Base-by-base conservation (phyloP, 1,284 basidiomycete species). In the Moesziomyces sp. region DNA sequence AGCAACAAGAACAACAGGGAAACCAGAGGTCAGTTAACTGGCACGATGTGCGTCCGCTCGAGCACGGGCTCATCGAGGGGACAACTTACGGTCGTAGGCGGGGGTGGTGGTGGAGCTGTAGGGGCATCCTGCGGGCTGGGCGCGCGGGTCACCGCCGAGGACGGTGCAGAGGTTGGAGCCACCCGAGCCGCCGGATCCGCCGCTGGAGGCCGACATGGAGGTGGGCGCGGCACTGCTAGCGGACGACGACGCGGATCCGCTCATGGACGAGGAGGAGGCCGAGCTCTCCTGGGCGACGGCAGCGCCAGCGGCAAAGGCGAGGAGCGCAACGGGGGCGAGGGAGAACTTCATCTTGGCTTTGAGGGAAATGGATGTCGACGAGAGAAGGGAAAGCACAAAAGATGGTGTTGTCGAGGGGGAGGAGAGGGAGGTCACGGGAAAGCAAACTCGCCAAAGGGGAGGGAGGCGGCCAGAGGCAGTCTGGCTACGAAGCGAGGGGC, bases 321-420 rank as follows among this genome's bases (percentile, higher is more conserved):
- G 59, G 43, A 79, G 64, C 38, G 73, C 73, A 54, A 79, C 50
- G 38, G 76, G 73, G n/a, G 55, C 28, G 49, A 74, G 51, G 66
- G 59, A 74, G 63, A 79, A 73, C 76, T 79, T 79, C 54, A 79
- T 75, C 68, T 76, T 76, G 45, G 45, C n/a, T 38, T 1, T 38
- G 40, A 19, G 44, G 43, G 16, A 19, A 19, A 35, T 34, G 11
- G 24, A 23, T 21, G n/a, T 38, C n/a, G 19, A 35, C 30, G 46
- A 24, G 42, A 23, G 3, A 45, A 26, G 34, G 2, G 40, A 34
- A 21, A 13, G 30, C 10, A 11, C 30, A 13, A 34, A 21, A 34
- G 57, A 61, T 48, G 58, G 48, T 51, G 54, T n/a, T 18, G 47
- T 11, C 45, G 19, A 34, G 11, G 28, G n/a, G 30, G 19, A 28